Evolutionary conservation across 495 filamentous ascomycete genomes (phyloP).

Genomic region (Cercophora newfieldiana): DNA sequence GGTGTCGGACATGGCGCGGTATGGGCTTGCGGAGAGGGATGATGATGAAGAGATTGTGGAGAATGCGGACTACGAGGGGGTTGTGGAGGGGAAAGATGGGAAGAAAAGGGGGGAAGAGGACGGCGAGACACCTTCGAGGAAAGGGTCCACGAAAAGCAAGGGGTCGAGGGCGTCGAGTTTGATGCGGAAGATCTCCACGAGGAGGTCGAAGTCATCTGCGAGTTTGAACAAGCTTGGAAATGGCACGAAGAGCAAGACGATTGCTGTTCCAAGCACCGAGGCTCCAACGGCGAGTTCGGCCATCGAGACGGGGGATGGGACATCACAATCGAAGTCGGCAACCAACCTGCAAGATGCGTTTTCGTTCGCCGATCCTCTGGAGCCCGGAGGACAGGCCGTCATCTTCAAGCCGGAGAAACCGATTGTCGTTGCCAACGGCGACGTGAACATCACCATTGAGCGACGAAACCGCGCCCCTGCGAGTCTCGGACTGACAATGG

Average conservation of each 20-base stretch:
- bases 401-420: constrained; percentile 67
- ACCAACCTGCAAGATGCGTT: constrained; percentile 21
- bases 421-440: constrained; percentile 72
- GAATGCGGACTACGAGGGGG: constrained; percentile 22
- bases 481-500: constrained; percentile 78
- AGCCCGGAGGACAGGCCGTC: constrained; percentile 61
- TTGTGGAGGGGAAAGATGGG: constrained; percentile 9
- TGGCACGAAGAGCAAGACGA: constrained; percentile 29
- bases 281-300: constrained; percentile 2
- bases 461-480: constrained; percentile 67
- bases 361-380: constrained; percentile 32
- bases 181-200: constrained; percentile 28
- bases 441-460: constrained; percentile 89
- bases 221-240: constrained; percentile 18
- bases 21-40: constrained; percentile 31
- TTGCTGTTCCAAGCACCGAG: constrained; percentile 16
- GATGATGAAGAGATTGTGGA: constrained; percentile 30
- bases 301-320: neutral
- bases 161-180: constrained; percentile 20
- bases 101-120: neutral
- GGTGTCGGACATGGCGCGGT: constrained; percentile 54
- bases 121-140: constrained; percentile 10
- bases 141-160: constrained; percentile 25
- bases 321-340: constrained; percentile 22
- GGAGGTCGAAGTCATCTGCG: constrained; percentile 17